Percentiles rank a stretch among this genome's conserved stretches.
These are phyloP conservation scores for Oldenlandia corymbosa DNA, from an alignment of 257 asterid species.

Conservation along the genomic window DNA sequence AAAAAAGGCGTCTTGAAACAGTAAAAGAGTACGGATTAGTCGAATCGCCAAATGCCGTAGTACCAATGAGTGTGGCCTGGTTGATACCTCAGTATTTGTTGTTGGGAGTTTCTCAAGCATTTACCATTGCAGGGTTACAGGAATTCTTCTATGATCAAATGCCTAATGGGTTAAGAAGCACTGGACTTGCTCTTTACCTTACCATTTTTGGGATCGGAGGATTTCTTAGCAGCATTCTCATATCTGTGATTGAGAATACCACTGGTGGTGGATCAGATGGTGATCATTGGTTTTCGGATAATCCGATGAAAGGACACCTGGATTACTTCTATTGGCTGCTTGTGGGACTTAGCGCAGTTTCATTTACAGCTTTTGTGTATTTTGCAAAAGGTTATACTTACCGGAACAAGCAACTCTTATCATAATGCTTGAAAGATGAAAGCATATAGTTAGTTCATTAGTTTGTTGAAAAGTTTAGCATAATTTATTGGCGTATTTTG, in stretches of 20 bases:
- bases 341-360: not conserved
- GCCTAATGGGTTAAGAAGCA: conserved; percentile 19
- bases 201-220: conserved; percentile 22
- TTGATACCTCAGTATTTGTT: conserved; percentile 27
- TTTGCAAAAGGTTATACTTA: conserved; percentile 13
- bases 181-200: conserved; percentile 23
- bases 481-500: too few relatives aligned
- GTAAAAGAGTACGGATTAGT: conserved; percentile 17
- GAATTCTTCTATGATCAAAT: conserved; percentile 35
- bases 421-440: too few relatives aligned
- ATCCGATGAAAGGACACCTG: conserved; percentile 11
- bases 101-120: conserved; percentile 18
- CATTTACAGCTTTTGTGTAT: conserved; percentile 8
- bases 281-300: conserved; percentile 17
- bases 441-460: too few relatives aligned
- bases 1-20: conserved; percentile 19
- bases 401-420: too few relatives aligned
- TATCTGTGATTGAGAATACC: conserved; percentile 11
- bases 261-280: conserved; percentile 6
- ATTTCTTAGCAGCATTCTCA: conserved; percentile 23
- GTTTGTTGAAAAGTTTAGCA: too few relatives aligned
- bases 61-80: conserved; percentile 30
- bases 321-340: conserved; percentile 20
- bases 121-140: conserved; percentile 28
- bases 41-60: conserved; percentile 10